Percentiles rank a stretch among this genome's conserved stretches.
Conservation (phyloP, 768 basidiomycete genomes). For the Galerina sulciceps region DNA sequence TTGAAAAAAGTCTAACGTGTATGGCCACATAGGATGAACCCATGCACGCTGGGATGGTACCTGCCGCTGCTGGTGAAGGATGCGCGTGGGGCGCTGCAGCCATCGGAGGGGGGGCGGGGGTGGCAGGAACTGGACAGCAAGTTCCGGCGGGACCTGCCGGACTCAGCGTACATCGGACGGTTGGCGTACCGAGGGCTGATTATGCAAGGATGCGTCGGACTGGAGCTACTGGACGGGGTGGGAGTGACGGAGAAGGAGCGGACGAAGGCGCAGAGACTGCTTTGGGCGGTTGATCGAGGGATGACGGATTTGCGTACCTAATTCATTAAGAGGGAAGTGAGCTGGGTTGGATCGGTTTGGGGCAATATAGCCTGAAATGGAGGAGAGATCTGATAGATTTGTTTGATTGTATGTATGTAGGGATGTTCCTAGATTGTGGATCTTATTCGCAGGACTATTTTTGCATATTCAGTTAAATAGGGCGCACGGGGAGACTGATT, state of each 20-base stretch:
- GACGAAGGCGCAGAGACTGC: conserved; percentile 74
- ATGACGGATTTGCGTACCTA: background rate
- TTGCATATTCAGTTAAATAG: conserved; percentile 31
- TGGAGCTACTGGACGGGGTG: conserved; percentile 87
- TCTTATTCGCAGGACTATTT: conserved; percentile 24
- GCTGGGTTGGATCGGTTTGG: conserved; percentile 15
- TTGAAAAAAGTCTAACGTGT: conserved; percentile 10
- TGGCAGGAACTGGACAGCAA: conserved; percentile 85
- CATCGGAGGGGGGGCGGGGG: conserved; percentile 46
- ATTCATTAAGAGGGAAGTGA: conserved; percentile 14
- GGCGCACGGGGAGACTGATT: conserved; percentile 2
- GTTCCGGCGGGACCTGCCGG: conserved; percentile 90
- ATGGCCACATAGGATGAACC: conserved; percentile 74
- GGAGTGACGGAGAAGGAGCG: conserved; percentile 83
- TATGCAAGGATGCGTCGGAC: conserved; percentile 70
- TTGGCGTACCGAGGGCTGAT: conserved; percentile 89
- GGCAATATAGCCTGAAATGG: conserved; percentile 27
- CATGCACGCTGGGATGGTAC: conserved; percentile 96
- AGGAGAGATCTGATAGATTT: conserved; percentile 24
- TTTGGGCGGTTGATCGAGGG: conserved; percentile 42
- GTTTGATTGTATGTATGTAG: conserved; percentile 27
- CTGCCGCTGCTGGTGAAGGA: conserved; percentile 81
- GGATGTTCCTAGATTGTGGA: conserved; percentile 29
- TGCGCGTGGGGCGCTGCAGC: conserved; percentile 67
- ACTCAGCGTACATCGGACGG: conserved; percentile 84